Base-by-base conservation (phyloP, 345 rosid genomes). In the Lagerstroemia speciosa region DNA sequence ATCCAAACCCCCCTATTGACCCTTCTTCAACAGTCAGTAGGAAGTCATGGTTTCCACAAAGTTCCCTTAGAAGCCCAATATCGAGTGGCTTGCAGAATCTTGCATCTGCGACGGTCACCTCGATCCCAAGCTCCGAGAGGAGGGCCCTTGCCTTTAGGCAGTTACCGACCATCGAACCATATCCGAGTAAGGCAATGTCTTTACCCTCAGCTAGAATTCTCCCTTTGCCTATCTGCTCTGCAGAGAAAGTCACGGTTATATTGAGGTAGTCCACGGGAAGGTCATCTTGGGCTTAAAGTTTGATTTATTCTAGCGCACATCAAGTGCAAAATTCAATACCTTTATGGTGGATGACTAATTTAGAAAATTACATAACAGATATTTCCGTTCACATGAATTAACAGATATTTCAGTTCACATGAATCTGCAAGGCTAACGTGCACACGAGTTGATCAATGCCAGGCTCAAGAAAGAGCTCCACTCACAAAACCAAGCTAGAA, bases 61-160 rank as follows among this genome's bases (percentile, higher is more conserved):
- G 84, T 74, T 81, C 78, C 65, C 97, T 82, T 53, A 93, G 78
- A 38, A 90, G 97, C 74, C 81, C 78, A 0, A 83, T 83, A 78
- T 93, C 97, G 0, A 93, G 90, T 48, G 98, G 97, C 81, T 93
- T 93, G 87, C 98, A 93, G 72, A 93, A 93, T 71, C 96, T 87
- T 70, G 98, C 96, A 82, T 93, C 90, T 8, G 97, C 98, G 63
- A 90, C 96, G 0, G 96, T 93, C 72, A 87, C 93, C 72, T 85
- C 83, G 58, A 90, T 73, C n/a, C 93, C 97, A 37, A 87, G 93
- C 75, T 83, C 83, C 3, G 85, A 84, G 69, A 93, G 96, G 66
- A 93, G 97, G 65, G 88, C 75, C 53, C 75, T 84, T 65, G 98
- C 98, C 80, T 85, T 89, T 37, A 89, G 78, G 78, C 98, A 93